A percentile compares a stretch with the other conserved stretches of the same genome.
Conservation (phyloP, 805 yeast species). For the Candida piceae region DNA sequence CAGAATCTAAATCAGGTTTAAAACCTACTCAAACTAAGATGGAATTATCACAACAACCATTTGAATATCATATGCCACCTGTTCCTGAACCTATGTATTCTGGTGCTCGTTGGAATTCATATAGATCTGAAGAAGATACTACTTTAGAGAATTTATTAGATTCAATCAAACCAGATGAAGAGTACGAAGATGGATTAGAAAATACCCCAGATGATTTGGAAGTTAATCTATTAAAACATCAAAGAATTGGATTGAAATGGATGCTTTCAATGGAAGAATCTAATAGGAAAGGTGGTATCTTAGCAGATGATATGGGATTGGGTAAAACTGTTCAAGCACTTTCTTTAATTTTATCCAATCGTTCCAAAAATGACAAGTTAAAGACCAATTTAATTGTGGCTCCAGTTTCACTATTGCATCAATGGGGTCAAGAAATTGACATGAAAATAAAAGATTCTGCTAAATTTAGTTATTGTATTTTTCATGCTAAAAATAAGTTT, state of each 20-base stretch:
- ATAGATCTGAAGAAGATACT: constrained; percentile 14
- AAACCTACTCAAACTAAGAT: no score
- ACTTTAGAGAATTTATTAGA: constrained; percentile 36
- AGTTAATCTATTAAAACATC: constrained; percentile 51
- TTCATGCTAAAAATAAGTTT: constrained; percentile 45
- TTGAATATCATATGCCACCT: not conserved
- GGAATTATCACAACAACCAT: no score
- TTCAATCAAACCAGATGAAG: constrained; percentile 49
- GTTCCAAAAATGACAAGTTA: constrained; percentile 25
- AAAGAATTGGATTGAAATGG: constrained; percentile 83
- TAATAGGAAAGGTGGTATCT: constrained; percentile 56
- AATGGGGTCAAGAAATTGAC: constrained; percentile 78
- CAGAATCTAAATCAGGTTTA: not conserved
- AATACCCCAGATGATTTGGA: constrained; percentile 66
- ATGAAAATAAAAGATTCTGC: constrained; percentile 50
- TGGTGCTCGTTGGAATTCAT: not conserved
- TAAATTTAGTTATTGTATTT: constrained; percentile 49
- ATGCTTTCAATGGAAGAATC: constrained; percentile 62
- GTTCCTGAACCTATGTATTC: no score
- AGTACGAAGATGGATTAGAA: constrained; percentile 41
- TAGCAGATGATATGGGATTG: constrained; percentile 82
- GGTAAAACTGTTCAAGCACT: constrained; percentile 73
- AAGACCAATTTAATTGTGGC: constrained; percentile 76
- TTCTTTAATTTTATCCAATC: constrained; percentile 49
- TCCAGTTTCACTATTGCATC: constrained; percentile 81